phyloP scores from a whole-genome alignment of 1,284 basidiomycete genomes.

The Ceratobasidium theobromae region DNA sequence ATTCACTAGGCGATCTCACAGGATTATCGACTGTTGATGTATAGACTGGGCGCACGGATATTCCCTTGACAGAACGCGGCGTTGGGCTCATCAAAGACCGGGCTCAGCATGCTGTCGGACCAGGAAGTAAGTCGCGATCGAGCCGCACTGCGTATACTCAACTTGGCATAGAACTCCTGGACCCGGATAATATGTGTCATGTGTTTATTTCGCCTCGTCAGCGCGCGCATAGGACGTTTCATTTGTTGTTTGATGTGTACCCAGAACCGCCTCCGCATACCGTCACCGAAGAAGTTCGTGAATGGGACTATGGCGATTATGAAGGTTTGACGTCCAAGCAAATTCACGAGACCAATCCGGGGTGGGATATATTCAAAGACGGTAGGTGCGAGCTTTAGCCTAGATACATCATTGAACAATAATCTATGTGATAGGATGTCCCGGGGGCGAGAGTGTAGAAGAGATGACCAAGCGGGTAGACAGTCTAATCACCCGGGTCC shows the following conservation, averaged over 20 bases:
- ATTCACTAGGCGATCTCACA: too few relatives aligned
- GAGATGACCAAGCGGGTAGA: constrained; percentile 82
- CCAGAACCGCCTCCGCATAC: constrained; percentile 54
- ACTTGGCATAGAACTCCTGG: constrained; percentile 64
- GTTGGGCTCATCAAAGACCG: constrained; percentile 69
- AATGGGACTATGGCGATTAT: constrained; percentile 92
- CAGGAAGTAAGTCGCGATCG: constrained; percentile 61
- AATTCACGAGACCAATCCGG: constrained; percentile 65
- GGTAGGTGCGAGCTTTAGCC: constrained; percentile 49
- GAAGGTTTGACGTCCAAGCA: constrained; percentile 78
- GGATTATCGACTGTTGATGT: too few relatives aligned
- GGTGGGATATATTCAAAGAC: constrained; percentile 81
- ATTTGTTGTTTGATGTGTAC: constrained; percentile 70
- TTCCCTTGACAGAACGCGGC: constrained; percentile 83
- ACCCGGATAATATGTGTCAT: constrained; percentile 75
- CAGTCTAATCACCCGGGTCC: constrained; percentile 70
- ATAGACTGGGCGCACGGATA: constrained; percentile 85
- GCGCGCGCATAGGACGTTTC: constrained; percentile 82
- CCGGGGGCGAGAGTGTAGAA: constrained; percentile 78
- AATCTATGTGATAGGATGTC: constrained; percentile 57
- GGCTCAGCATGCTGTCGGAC: constrained; percentile 68
- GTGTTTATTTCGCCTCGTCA: constrained; percentile 81
- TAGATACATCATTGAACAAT: not conserved
- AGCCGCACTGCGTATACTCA: not conserved
- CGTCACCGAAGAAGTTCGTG: constrained; percentile 65